Percentiles rank a stretch among this genome's conserved stretches.
phyloP scores from a whole-genome alignment of 768 basidiomycete species.

The Phaffia australis region DNA sequence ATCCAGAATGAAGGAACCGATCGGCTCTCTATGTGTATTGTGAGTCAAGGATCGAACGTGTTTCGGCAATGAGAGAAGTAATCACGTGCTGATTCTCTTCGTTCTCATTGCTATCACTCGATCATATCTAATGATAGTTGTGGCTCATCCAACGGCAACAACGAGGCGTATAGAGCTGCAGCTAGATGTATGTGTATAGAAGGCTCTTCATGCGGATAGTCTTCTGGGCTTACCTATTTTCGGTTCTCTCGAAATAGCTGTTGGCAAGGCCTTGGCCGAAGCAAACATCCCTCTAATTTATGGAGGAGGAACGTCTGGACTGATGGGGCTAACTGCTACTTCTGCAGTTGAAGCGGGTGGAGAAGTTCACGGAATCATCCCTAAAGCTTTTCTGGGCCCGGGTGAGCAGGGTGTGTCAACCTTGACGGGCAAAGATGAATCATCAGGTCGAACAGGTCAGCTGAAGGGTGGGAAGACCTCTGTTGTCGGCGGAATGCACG shows the following conservation, averaged over 20 bases:
- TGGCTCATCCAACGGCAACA: no score
- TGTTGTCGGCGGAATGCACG: constrained; percentile 36
- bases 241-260: constrained; percentile 41
- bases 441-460: constrained; percentile 26
- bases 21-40: no score
- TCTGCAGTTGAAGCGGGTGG: constrained; percentile 58
- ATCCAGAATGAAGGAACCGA: no score
- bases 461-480: constrained; percentile 22
- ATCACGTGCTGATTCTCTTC: no score
- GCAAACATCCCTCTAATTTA: constrained; percentile 61
- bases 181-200: no score
- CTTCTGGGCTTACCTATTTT: no score
- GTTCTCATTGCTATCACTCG: no score
- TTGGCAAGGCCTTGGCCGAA: constrained; percentile 61
- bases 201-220: no score
- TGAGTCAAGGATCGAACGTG: no score
- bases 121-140: no score
- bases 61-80: no score
- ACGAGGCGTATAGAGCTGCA: no score
- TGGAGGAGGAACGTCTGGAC: constrained; percentile 69
- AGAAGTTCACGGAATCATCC: constrained; percentile 64
- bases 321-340: constrained; percentile 74
- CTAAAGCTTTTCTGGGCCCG: constrained; percentile 58
- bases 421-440: constrained; percentile 28
- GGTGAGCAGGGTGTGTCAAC: constrained; percentile 55